Conservation (phyloP, 148 eudicot species). For the Suaeda aralocaspica region DNA sequence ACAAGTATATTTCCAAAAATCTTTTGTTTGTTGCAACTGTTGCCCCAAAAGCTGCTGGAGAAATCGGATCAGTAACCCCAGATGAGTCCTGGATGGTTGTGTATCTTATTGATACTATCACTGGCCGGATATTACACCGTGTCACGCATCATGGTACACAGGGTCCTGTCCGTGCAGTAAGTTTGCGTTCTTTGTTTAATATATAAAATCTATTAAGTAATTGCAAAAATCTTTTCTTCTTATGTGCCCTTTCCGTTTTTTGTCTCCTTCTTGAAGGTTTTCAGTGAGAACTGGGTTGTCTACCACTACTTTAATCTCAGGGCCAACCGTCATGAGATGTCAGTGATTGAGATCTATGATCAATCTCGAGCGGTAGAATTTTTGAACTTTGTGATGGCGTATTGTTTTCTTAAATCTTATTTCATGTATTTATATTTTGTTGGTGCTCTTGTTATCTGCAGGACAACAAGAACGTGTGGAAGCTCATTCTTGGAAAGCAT, state of each 20-base stretch:
- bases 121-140: conserved; percentile 92
- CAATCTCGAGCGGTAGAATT: conserved; percentile 85
- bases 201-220: background rate
- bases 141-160: conserved; percentile 90
- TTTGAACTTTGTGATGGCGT: conserved; percentile 14
- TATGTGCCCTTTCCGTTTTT: background rate
- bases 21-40: conserved; percentile 80
- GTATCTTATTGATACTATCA: conserved; percentile 86
- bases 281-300: conserved; percentile 99
- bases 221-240: background rate
- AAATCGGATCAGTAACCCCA: conserved; percentile 82
- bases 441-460: conserved; percentile 28
- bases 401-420: conserved; percentile 2
- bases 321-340: conserved; percentile 97
- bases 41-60: conserved; percentile 83
- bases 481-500: conserved; percentile 90
- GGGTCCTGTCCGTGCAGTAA: conserved; percentile 96
- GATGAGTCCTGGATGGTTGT: conserved; percentile 86
- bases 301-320: conserved; percentile 96
- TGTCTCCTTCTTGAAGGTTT: conserved; percentile 51
- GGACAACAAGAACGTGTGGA: conserved; percentile 89
- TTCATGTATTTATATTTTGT: conserved; percentile 12
- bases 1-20: conserved; percentile 88
- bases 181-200: conserved; percentile 28
- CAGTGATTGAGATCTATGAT: conserved; percentile 97